Conservation (phyloP, 2,329 filamentous ascomycete genomes). For the Teratosphaeria nubilosa region DNA sequence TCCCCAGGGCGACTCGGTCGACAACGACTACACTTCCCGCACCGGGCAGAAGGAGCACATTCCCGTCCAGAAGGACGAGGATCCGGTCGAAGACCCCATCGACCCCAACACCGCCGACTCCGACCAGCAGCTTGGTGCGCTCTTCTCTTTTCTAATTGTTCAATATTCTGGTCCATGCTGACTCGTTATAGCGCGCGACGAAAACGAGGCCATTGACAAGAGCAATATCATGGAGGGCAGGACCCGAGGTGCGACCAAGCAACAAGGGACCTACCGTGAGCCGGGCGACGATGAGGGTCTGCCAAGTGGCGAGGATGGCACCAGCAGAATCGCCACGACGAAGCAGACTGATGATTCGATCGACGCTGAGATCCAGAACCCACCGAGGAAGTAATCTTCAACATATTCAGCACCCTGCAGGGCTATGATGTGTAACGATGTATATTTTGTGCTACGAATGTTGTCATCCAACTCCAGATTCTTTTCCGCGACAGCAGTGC, state of each 20-base stretch:
- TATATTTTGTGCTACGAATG: not conserved
- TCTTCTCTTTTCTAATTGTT: no score
- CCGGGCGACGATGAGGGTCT: conserved; percentile 42
- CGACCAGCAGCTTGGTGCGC: conserved; percentile 40
- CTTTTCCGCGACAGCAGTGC: not conserved
- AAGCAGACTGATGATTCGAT: not conserved
- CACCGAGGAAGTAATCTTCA: not conserved
- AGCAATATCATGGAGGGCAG: conserved; percentile 38
- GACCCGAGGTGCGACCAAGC: conserved; percentile 39
- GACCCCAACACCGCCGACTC: conserved; percentile 36
- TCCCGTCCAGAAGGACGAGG: conserved; percentile 38
- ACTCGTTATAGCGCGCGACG: conserved; percentile 31
- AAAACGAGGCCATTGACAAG: conserved; percentile 39
- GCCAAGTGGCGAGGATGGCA: conserved; percentile 15
- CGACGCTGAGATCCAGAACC: not conserved
- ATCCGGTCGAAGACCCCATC: conserved; percentile 36
- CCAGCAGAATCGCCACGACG: conserved; percentile 2
- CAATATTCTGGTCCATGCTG: not conserved
- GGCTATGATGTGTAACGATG: not conserved
- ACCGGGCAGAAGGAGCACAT: conserved; percentile 38
- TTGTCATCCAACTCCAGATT: no score
- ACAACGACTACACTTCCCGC: conserved; percentile 39
- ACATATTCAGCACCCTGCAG: not conserved
- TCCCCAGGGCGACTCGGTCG: conserved; percentile 25
- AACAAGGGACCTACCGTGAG: conserved; percentile 37